Conservation (phyloP, 2,329 filamentous ascomycete genomes). For the Aureobasidium sp. region DNA sequence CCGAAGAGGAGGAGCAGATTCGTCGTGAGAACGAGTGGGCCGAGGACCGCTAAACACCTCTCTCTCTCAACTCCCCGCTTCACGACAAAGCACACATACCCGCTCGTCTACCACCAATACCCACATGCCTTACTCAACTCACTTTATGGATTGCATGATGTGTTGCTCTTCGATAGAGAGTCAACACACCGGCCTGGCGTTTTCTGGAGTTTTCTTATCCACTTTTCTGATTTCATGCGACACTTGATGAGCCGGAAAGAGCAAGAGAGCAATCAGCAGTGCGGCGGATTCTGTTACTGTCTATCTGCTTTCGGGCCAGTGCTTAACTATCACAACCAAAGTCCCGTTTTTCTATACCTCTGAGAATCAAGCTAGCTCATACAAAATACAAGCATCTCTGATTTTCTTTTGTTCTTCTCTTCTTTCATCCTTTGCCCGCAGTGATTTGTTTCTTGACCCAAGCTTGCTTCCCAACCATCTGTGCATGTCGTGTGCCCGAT, state of each 20-base stretch:
- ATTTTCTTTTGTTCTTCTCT: neutral
- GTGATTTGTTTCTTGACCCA: too few species aligned
- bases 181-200: neutral
- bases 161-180: slow-evolving; percentile 5
- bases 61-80: neutral
- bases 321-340: neutral
- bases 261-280: neutral
- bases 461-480: neutral
- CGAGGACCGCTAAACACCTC: slow-evolving; percentile 25
- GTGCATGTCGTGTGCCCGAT: too few species aligned
- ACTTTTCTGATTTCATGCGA: slow-evolving; percentile 2
- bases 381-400: neutral
- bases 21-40: slow-evolving; percentile 49
- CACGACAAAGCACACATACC: neutral
- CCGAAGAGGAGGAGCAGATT: slow-evolving; percentile 96
- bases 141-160: slow-evolving; percentile 11
- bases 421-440: neutral
- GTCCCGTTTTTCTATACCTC: neutral
- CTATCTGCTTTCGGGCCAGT: neutral
- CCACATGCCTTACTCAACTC: neutral
- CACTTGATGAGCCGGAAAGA: neutral
- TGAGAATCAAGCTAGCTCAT: neutral
- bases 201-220: slow-evolving; percentile 6
- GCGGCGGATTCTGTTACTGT: neutral
- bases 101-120: neutral